A percentile compares a stretch with the other conserved stretches of the same genome.
These are phyloP conservation scores for Penicillium manginii DNA, from an alignment of 495 filamentous ascomycete genomes.

Conservation along the genomic window DNA sequence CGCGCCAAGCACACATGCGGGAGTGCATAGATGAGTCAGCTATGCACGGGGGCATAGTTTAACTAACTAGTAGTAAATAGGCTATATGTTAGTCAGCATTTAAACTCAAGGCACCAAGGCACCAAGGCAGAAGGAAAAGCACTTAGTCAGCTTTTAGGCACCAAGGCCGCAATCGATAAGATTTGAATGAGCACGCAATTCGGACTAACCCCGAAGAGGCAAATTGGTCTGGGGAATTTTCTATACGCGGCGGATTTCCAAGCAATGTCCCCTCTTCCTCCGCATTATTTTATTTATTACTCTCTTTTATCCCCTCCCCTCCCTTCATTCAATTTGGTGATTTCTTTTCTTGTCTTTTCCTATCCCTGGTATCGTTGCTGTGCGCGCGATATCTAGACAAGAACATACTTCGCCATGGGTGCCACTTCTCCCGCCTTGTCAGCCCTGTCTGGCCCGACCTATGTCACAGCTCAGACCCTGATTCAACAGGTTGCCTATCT, in stretches of 20 bases:
- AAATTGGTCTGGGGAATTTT: slow-evolving; percentile 38
- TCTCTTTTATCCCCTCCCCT: slow-evolving; percentile 29
- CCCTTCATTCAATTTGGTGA: slow-evolving; percentile 13
- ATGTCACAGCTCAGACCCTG: slow-evolving; percentile 86
- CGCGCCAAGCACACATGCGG: slow-evolving; percentile 1
- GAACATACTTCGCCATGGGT: slow-evolving; percentile 41
- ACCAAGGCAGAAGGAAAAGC: background rate
- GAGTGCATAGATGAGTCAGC: background rate
- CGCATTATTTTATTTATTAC: slow-evolving; percentile 18
- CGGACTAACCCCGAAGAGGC: slow-evolving; percentile 41
- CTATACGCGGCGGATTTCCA: slow-evolving; percentile 30
- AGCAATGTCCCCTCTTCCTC: slow-evolving; percentile 25
- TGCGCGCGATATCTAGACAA: slow-evolving; percentile 35
- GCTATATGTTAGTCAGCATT: background rate
- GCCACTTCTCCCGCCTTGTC: slow-evolving; percentile 44
- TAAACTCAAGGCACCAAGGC: too few species aligned
- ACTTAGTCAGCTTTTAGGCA: too few species aligned
- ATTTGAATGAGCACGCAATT: slow-evolving; percentile 46
- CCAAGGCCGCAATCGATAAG: slow-evolving; percentile 40
- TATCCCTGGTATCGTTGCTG: slow-evolving; percentile 19
- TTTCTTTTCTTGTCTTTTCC: slow-evolving; percentile 29
- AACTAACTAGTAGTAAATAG: background rate
- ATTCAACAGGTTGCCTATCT: slow-evolving; percentile 95
- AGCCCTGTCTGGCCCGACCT: slow-evolving; percentile 83
- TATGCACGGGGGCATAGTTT: slow-evolving; percentile 6